These are phyloP conservation scores for Colletotrichum lini DNA, from an alignment of 2,329 filamentous ascomycete genomes.

Conservation along the genomic window DNA sequence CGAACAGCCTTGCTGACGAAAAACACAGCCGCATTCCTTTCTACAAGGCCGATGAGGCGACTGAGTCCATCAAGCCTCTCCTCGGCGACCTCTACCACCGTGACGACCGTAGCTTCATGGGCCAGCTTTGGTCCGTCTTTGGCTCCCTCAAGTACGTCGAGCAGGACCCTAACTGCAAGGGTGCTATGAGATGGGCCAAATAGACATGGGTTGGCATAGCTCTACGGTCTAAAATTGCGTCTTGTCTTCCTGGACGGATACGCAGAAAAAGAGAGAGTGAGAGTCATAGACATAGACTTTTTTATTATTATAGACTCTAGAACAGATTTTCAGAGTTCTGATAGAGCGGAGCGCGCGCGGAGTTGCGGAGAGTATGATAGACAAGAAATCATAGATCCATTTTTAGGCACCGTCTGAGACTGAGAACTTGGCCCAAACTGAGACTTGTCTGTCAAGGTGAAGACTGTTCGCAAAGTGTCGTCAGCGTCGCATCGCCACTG, in stretches of 20 bases:
- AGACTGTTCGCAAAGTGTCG: neutral
- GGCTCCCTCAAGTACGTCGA: conserved; percentile 64
- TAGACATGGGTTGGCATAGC: neutral
- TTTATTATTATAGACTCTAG: neutral
- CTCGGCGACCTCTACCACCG: conserved; percentile 68
- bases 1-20: conserved; percentile 15
- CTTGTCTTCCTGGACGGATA: conserved; percentile 10
- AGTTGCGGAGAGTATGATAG: conserved; percentile 1
- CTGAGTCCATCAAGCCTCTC: conserved; percentile 68
- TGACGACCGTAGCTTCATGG: conserved; percentile 60
- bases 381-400: conserved; percentile 5
- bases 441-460: neutral
- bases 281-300: conserved; percentile 29
- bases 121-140: conserved; percentile 62
- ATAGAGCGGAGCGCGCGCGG: conserved; percentile 4
- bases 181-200: conserved; percentile 54
- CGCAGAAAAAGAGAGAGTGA: neutral
- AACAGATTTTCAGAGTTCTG: conserved; percentile 5
- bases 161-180: conserved; percentile 53
- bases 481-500: too few species aligned
- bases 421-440: neutral
- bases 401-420: neutral
- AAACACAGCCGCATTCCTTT: conserved; percentile 66
- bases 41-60: conserved; percentile 73
- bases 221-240: too few species aligned